Conservation (phyloP, 2,329 filamentous ascomycete species). For the Fusarium newnesense region DNA sequence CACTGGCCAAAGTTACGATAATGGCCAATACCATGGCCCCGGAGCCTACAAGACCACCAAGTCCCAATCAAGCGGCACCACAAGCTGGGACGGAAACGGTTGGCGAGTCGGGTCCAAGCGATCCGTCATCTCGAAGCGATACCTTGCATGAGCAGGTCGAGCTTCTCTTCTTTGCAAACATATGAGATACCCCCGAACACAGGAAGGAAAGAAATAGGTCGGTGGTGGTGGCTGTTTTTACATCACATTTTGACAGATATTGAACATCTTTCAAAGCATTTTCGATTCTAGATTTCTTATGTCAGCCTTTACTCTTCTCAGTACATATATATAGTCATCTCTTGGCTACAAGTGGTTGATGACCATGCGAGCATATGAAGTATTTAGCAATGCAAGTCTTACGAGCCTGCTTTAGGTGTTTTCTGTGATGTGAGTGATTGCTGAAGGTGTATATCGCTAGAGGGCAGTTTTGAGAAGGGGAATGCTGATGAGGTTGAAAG, state of each 20-base stretch:
- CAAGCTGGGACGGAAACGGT: conserved; percentile 18
- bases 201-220: neutral
- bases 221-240: conserved; percentile 21
- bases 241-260: conserved; percentile 9
- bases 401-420: neutral
- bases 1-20: conserved; percentile 4
- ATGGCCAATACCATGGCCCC: conserved; percentile 22
- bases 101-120: conserved; percentile 25
- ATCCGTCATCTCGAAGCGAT: conserved; percentile 26
- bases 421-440: neutral
- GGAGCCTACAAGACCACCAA: conserved; percentile 10
- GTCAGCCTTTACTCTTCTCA: conserved; percentile 30
- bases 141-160: conserved; percentile 29
- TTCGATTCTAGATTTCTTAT: conserved; percentile 20
- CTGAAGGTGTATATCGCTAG: neutral
- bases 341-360: conserved; percentile 6
- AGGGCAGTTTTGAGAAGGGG: neutral
- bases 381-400: conserved; percentile 21
- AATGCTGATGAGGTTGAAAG: neutral
- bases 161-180: neutral
- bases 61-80: conserved; percentile 1
- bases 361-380: conserved; percentile 8
- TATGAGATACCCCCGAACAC: conserved; percentile 22
- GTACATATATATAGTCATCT: conserved; percentile 32
- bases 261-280: conserved; percentile 8